Evolutionary conservation across 805 yeast genomes (phyloP).

Genomic region (Candida sanyiensis): DNA sequence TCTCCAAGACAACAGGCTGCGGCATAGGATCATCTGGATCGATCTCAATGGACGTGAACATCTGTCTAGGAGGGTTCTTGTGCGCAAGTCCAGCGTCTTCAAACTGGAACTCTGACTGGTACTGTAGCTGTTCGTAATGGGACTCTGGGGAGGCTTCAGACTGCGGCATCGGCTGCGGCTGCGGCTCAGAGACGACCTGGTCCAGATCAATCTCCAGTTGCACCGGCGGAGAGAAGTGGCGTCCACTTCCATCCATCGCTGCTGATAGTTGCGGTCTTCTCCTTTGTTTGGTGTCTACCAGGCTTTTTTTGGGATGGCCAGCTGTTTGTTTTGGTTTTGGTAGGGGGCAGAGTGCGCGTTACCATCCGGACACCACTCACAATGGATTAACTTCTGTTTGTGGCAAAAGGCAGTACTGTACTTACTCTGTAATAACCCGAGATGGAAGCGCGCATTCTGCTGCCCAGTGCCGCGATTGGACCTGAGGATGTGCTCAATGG

Average conservation of each 20-base stretch:
- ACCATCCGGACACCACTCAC: slow-evolving; percentile 6
- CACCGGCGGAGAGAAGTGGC: no score
- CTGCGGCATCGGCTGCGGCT: slow-evolving; percentile 3
- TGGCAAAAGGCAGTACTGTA: no score
- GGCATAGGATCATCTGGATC: slow-evolving; percentile 14
- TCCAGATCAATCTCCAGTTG: slow-evolving; percentile 21
- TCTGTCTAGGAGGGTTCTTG: neutral
- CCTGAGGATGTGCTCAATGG: neutral
- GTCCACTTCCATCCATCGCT: no score
- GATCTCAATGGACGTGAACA: slow-evolving; percentile 15
- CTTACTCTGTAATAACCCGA: no score
- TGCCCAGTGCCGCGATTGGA: neutral
- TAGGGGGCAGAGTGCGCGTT: slow-evolving; percentile 1
- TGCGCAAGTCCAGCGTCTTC: neutral
- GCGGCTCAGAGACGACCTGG: slow-evolving; percentile 1
- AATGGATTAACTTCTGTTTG: no score
- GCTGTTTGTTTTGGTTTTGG: slow-evolving; percentile 6
- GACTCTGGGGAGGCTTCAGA: neutral
- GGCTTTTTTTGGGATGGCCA: neutral
- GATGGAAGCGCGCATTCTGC: slow-evolving; percentile 2
- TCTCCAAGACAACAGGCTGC: neutral
- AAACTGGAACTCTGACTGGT: neutral
- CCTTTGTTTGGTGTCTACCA: no score
- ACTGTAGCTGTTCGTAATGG: neutral
- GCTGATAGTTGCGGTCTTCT: no score